Conservation (phyloP, 768 basidiomycete species). For the Panellus pusillus region DNA sequence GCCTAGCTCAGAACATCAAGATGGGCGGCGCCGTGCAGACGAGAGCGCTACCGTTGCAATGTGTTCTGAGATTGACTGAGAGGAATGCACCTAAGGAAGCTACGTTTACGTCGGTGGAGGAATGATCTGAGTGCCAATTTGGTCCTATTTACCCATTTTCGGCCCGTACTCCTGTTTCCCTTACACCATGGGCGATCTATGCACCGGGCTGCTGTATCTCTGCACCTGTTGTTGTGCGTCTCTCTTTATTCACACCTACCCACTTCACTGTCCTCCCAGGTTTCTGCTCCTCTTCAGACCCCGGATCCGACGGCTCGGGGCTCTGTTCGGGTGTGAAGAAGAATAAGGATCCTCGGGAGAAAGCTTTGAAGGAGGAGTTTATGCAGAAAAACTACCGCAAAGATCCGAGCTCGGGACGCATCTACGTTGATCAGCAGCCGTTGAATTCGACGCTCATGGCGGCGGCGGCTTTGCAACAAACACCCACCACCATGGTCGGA, state of each 20-base stretch:
- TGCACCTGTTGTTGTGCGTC: constrained; percentile 8
- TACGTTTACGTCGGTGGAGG: no score
- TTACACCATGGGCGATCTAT: constrained; percentile 17
- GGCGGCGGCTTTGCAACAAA: neutral
- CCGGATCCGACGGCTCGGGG: constrained; percentile 16
- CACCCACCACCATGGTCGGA: no score
- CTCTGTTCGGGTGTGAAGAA: constrained; percentile 6
- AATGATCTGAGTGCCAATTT: no score
- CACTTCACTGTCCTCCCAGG: neutral
- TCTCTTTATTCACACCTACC: neutral
- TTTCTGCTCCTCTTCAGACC: constrained; percentile 11
- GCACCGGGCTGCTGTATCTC: constrained; percentile 13
- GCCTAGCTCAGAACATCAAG: no score
- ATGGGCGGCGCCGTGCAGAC: no score
- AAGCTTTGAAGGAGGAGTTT: constrained; percentile 13
- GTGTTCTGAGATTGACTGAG: no score
- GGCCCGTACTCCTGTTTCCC: no score
- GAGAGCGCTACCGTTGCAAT: no score
- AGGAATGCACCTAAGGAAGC: no score
- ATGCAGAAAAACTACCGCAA: constrained; percentile 7
- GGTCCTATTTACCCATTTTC: neutral
- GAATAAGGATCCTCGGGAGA: constrained; percentile 15
- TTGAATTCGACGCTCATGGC: constrained; percentile 9
- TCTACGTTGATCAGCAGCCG: constrained; percentile 6
- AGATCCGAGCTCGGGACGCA: constrained; percentile 9